Conservation (phyloP, 1,284 basidiomycete genomes). For the Microbotryum violaceum region DNA sequence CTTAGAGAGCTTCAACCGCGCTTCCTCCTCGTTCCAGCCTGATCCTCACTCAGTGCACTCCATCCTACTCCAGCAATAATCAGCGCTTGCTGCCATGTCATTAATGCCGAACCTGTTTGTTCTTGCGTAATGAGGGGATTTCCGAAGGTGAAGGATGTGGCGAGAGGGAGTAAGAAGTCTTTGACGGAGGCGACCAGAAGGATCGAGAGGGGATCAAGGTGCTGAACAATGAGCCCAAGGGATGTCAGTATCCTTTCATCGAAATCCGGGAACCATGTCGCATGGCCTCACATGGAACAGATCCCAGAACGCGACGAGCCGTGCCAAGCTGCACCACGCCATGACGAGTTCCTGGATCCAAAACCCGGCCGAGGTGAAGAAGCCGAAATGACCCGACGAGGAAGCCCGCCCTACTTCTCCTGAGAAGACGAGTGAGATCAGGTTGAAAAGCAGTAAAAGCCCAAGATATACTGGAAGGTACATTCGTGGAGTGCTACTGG, state of each 20-base stretch:
- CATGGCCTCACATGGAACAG: background rate
- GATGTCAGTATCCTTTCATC: background rate
- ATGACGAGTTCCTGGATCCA: slow-evolving; percentile 7
- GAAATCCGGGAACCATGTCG: no score
- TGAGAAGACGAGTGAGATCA: background rate
- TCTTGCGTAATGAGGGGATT: background rate
- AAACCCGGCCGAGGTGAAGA: slow-evolving; percentile 9
- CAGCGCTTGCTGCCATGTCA: no score
- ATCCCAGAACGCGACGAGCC: slow-evolving; percentile 4
- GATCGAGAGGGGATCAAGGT: background rate
- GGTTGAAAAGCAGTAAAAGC: background rate
- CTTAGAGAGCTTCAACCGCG: no score
- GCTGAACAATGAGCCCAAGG: background rate
- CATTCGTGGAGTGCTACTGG: background rate
- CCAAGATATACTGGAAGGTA: background rate
- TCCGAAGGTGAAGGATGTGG: background rate
- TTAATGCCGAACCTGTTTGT: no score
- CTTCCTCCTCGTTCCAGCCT: no score
- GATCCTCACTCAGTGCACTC: no score
- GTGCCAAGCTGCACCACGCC: background rate
- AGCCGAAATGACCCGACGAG: slow-evolving; percentile 6
- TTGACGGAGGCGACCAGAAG: slow-evolving; percentile 3
- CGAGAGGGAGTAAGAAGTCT: background rate
- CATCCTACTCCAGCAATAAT: no score
- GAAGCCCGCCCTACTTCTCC: background rate